A percentile compares a stretch with the other conserved stretches of the same genome.
Evolutionary conservation across 768 basidiomycete genomes (phyloP).

Genomic region (Erythrobasidium yunnanense): DNA sequence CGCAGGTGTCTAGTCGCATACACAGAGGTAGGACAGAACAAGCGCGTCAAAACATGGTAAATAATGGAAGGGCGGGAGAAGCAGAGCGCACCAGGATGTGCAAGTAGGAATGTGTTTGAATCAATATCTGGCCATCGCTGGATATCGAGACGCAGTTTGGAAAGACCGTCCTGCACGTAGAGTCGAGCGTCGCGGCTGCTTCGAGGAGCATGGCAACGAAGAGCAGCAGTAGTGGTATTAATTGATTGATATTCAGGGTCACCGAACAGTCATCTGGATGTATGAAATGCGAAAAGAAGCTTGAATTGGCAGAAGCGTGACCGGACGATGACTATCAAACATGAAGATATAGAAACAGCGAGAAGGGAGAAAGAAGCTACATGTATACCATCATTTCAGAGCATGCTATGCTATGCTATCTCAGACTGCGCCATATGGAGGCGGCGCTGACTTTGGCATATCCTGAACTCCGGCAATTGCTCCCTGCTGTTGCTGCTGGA

Average conservation of each 20-base stretch:
- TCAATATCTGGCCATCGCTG: conserved; percentile 13
- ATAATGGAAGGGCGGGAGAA: not conserved
- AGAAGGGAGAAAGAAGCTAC: too few relatives aligned
- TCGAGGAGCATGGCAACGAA: conserved; percentile 24
- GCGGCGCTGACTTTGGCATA: not conserved
- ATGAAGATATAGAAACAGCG: too few relatives aligned
- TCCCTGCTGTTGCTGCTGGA: not conserved
- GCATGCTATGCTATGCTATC: not conserved
- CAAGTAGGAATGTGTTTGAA: conserved; percentile 14
- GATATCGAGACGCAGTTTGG: not conserved
- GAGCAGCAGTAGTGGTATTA: too few relatives aligned
- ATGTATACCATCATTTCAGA: too few relatives aligned
- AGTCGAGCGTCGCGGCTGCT: not conserved
- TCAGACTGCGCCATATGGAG: conserved; percentile 13
- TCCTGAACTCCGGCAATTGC: not conserved
- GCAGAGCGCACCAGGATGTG: conserved; percentile 7
- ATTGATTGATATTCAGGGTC: too few relatives aligned
- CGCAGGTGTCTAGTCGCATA: conserved; percentile 8
- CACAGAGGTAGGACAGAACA: not conserved
- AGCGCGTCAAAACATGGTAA: not conserved
- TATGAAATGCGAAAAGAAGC: not conserved
- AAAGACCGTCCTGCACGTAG: not conserved
- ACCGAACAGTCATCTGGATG: too few relatives aligned
- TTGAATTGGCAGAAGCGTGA: not conserved
- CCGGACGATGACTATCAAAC: not conserved